These are phyloP conservation scores for Exserohilum turcica DNA, from an alignment of 2,329 filamentous ascomycete genomes.

Conservation along the genomic window DNA sequence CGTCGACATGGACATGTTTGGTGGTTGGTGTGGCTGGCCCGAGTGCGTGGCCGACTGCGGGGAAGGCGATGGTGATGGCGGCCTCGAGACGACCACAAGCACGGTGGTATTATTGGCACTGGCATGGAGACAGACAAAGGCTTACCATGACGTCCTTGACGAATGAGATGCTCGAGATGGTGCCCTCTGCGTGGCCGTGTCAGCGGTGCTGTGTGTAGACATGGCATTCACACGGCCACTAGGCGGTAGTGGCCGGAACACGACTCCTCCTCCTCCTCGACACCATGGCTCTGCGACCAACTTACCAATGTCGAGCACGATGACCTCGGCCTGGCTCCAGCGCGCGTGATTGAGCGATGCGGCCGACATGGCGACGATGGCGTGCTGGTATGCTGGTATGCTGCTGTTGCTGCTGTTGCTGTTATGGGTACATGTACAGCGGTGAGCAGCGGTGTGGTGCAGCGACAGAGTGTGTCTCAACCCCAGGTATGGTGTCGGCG, in stretches of 20 bases:
- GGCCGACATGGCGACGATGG: slow-evolving; percentile 33
- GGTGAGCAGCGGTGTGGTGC: slow-evolving; percentile 47
- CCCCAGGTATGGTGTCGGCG: slow-evolving; percentile 10
- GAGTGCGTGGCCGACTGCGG: slow-evolving; percentile 38
- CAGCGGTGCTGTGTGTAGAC: slow-evolving; percentile 30
- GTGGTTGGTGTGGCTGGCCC: slow-evolving; percentile 17
- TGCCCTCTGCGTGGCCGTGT: slow-evolving; percentile 66
- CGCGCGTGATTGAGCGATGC: slow-evolving; percentile 35
- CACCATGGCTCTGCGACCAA: slow-evolving; percentile 27
- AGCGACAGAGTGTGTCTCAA: slow-evolving; percentile 22
- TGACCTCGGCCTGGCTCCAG: slow-evolving; percentile 51
- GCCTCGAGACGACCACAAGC: slow-evolving; percentile 30
- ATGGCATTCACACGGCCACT: slow-evolving; percentile 14
- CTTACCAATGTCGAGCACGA: slow-evolving; percentile 66
- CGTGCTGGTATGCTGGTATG: slow-evolving; percentile 1
- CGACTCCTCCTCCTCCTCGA: too few relatives aligned
- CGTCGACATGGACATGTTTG: slow-evolving; percentile 27
- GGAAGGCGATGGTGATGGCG: slow-evolving; percentile 19
- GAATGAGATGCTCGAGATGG: slow-evolving; percentile 81
- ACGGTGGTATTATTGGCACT: slow-evolving; percentile 2
- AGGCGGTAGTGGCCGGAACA: not conserved
- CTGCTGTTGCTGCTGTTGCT: not conserved
- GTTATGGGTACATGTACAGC: slow-evolving; percentile 26
- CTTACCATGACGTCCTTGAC: slow-evolving; percentile 83
- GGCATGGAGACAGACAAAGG: slow-evolving; percentile 25